Percentiles rank a stretch among this genome's conserved stretches.
Evolutionary conservation across 176 grass and related monocot species (phyloP).

Genomic region (Oropetium thomaeum): DNA sequence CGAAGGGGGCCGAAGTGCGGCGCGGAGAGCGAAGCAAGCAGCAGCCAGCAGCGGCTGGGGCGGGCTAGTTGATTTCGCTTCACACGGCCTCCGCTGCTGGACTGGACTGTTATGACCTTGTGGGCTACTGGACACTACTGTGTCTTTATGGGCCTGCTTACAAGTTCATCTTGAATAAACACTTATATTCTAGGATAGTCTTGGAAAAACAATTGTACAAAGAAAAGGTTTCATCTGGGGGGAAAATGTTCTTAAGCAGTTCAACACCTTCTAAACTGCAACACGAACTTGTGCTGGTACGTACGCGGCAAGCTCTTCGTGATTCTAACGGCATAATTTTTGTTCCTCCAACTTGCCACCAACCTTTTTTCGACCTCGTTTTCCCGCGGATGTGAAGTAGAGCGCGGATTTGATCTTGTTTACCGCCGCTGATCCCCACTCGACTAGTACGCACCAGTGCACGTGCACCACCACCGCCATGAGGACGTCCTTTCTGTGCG

Average conservation of each 20-base stretch:
- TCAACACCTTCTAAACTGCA: neutral
- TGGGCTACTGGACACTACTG: too few relatives aligned
- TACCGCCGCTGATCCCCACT: neutral
- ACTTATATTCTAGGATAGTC: too few relatives aligned
- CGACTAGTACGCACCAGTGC: neutral
- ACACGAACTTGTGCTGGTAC: neutral
- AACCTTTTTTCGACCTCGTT: neutral
- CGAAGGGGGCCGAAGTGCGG: too few relatives aligned
- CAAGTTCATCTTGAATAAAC: too few relatives aligned
- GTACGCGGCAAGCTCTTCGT: conserved; percentile 4
- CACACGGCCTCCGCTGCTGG: too few relatives aligned
- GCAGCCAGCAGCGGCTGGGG: too few relatives aligned
- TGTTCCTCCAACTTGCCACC: conserved; percentile 11
- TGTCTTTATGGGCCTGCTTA: too few relatives aligned
- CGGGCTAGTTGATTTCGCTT: too few relatives aligned
- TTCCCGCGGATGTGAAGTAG: conserved; percentile 11
- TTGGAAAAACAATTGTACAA: too few relatives aligned
- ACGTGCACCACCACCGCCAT: neutral
- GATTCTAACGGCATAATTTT: neutral
- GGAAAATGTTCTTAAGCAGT: neutral
- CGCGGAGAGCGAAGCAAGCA: too few relatives aligned
- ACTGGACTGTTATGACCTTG: too few relatives aligned
- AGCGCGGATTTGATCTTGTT: neutral
- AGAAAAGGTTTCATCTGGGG: too few relatives aligned
- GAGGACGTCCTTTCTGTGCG: neutral